Conservation (phyloP, 768 basidiomycete genomes). For the Infundibulicybe gibba region DNA sequence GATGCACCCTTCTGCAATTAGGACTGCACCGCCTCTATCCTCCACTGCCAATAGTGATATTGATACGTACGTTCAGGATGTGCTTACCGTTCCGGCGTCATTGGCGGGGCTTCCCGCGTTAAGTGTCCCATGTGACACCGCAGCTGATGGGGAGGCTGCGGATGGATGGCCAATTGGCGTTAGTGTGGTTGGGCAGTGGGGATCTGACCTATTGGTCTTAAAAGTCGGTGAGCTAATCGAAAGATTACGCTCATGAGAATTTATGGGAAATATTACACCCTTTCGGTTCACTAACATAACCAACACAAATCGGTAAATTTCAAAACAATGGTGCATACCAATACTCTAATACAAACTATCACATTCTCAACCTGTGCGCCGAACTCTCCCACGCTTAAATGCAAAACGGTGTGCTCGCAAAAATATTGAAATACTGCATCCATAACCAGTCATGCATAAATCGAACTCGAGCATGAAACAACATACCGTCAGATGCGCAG, state of each 20-base stretch:
- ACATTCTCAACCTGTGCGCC: too few relatives aligned
- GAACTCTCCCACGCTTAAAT: neutral
- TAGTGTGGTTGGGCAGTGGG: constrained; percentile 88
- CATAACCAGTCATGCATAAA: neutral
- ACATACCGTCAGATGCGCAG: constrained; percentile 15
- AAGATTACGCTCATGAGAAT: neutral
- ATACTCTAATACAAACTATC: too few relatives aligned
- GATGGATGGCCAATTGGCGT: constrained; percentile 83
- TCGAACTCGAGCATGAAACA: neutral
- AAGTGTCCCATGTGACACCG: constrained; percentile 52
- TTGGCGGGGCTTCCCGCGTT: constrained; percentile 86
- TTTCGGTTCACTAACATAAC: too few relatives aligned
- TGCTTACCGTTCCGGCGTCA: constrained; percentile 89
- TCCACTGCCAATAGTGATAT: constrained; percentile 19
- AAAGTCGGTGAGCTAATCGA: constrained; percentile 49
- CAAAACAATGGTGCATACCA: too few relatives aligned
- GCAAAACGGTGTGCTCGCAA: neutral
- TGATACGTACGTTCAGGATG: constrained; percentile 82
- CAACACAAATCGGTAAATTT: too few relatives aligned
- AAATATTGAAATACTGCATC: neutral
- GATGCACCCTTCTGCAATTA: constrained; percentile 83
- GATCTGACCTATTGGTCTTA: constrained; percentile 60
- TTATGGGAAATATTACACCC: too few relatives aligned
- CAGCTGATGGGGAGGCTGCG: constrained; percentile 31
- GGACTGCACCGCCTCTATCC: constrained; percentile 68